Conservation (phyloP, 2,329 filamentous ascomycete genomes). For the Colletotrichum zoysiae region DNA sequence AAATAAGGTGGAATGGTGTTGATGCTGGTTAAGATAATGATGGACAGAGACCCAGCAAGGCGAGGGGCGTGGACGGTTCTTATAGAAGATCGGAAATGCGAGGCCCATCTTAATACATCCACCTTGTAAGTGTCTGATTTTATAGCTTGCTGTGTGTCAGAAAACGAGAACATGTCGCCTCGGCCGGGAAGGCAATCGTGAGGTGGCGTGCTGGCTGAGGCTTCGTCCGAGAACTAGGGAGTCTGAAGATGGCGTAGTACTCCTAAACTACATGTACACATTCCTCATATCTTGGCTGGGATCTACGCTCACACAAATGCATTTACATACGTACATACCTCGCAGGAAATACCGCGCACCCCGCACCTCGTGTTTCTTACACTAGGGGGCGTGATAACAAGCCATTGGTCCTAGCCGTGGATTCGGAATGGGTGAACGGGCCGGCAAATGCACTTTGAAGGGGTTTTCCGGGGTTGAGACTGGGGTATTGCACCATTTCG, state of each 20-base stretch:
- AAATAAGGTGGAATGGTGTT: background rate
- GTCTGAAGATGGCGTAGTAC: background rate
- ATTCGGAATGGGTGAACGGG: background rate
- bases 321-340: background rate
- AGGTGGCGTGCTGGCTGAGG: conserved; percentile 6
- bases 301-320: too few relatives aligned
- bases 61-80: conserved; percentile 17
- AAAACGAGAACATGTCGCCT: conserved; percentile 7
- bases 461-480: conserved; percentile 18
- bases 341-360: accelerated
- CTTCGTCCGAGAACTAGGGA: conserved; percentile 3
- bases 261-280: background rate
- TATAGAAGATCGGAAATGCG: conserved; percentile 23
- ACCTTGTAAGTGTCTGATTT: conserved; percentile 7
- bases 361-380: background rate
- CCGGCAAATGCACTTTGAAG: conserved; percentile 4
- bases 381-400: background rate
- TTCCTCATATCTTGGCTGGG: background rate
- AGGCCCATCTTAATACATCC: background rate
- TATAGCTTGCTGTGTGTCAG: background rate
- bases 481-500: conserved; percentile 12
- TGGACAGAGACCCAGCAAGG: background rate
- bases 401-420: conserved; percentile 1
- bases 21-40: conserved; percentile 15
- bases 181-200: background rate